Evolutionary conservation across 257 asterid species (phyloP).

Genomic region (Lycium barbarum): DNA sequence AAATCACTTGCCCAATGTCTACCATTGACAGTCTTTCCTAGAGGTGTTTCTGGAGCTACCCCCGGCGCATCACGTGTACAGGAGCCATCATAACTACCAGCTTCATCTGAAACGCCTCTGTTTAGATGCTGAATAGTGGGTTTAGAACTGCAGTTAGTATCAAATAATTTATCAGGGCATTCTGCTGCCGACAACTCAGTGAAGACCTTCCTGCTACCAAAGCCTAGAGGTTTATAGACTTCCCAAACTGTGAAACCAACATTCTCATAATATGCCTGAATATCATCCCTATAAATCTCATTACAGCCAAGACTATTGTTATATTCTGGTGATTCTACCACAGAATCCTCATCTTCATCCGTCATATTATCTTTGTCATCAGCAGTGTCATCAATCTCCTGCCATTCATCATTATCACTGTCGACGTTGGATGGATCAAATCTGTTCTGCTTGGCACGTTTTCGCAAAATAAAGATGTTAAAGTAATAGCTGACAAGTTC

Average conservation of each 20-base stretch:
- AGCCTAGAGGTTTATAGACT: slow-evolving; percentile 16
- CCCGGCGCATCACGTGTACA: background rate
- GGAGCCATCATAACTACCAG: background rate
- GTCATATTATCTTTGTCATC: slow-evolving; percentile 30
- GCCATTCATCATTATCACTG: slow-evolving; percentile 50
- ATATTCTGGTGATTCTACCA: slow-evolving; percentile 34
- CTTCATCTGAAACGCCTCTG: background rate
- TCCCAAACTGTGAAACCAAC: background rate
- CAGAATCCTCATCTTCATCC: slow-evolving; percentile 35
- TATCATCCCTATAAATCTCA: slow-evolving; percentile 15
- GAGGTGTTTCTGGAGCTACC: slow-evolving; percentile 23
- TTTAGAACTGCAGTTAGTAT: background rate
- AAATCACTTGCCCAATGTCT: slow-evolving; percentile 34
- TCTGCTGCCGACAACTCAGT: slow-evolving; percentile 16
- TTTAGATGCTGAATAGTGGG: slow-evolving; percentile 4
- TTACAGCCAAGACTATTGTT: slow-evolving; percentile 28
- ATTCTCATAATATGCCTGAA: background rate
- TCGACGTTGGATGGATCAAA: slow-evolving; percentile 36
- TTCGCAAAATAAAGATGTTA: slow-evolving; percentile 44
- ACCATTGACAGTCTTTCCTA: slow-evolving; percentile 26
- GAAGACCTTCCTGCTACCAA: slow-evolving; percentile 17
- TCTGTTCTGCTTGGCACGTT: slow-evolving; percentile 50
- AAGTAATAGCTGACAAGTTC: slow-evolving; percentile 50
- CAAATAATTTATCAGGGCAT: background rate
- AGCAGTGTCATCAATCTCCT: slow-evolving; percentile 32